Evolutionary conservation across 169 alveolate species (phyloP), one percentile per base, ranked within the genome.

Genomic region (Plasmodium fragile): DNA sequence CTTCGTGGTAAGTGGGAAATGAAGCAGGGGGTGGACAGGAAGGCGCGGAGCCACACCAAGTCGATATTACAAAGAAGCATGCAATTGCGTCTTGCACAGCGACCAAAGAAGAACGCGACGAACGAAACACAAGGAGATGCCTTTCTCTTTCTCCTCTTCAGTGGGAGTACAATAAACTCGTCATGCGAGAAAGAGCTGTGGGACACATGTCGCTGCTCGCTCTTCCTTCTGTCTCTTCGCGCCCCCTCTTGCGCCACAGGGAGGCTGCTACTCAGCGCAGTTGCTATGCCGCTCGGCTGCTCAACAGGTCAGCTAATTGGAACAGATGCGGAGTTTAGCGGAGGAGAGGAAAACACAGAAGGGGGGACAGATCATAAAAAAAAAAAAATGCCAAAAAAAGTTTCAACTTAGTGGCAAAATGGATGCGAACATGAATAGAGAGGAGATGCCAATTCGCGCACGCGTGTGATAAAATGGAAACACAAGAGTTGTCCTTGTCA

Each of bases 401-500:
- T 41, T 1, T 11, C 13, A n/a, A 55, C 32, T 28, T 7, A 25
- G 16, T 59, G 28, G 1, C 28, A 59, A 59, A 55, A 59, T 11
- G 75, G 75, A 59, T 59, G 34, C 2, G 34, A 59, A 59, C 11
- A 59, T 22, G 36, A 59, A 59, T 7, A 8, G 75, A 59, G 32
- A 2, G 75, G 11, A 4, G 11, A n/a, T 8, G 16, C 52, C 43
- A 18, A 77, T 18, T 34, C 28, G 30, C 22, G 43, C 52, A 77
- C 34, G 25, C 83, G 43, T 39, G 52, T 3, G 83, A 13, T 77
- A 34, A 77, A 39, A 77, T 77, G 83, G 25, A 32, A 39, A 77
- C 7, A 6, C 25, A 25, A 10, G 13, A 41, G 36, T 34, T 34
- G 25, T 34, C n/a, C 39, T 18, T 18, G 53, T 77, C 32, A 36